Conservation (phyloP, 192 early-diverging fungal species). For the Backusella circina region DNA sequence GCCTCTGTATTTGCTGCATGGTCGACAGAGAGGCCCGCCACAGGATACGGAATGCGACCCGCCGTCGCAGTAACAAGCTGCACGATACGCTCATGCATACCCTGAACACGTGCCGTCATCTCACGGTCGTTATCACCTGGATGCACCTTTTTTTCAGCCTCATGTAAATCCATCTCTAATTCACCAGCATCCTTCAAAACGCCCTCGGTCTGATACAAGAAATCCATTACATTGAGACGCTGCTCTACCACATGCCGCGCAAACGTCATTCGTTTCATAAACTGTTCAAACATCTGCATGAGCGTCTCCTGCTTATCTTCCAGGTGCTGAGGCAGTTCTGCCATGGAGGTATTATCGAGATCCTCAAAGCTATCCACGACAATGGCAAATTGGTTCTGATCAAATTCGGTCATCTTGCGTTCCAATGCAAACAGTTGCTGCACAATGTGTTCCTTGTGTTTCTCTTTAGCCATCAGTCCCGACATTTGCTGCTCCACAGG, state of each 20-base stretch:
- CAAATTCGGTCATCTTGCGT: constrained; percentile 26
- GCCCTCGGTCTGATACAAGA: constrained; percentile 11
- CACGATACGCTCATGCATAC: not conserved
- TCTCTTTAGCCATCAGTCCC: not conserved
- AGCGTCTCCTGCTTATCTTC: constrained; percentile 22
- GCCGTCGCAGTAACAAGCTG: constrained; percentile 14
- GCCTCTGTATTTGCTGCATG: not conserved
- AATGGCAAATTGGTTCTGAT: constrained; percentile 20
- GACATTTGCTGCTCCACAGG: not conserved
- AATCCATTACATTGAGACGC: constrained; percentile 35
- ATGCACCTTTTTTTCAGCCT: not conserved
- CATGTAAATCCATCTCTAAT: not conserved
- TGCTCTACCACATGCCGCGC: constrained; percentile 34
- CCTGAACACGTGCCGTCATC: not conserved
- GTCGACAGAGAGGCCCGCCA: not conserved
- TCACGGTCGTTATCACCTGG: constrained; percentile 1
- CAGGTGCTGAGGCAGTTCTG: constrained; percentile 30
- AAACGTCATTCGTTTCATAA: constrained; percentile 27
- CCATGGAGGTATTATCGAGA: constrained; percentile 19
- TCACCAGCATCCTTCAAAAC: not conserved
- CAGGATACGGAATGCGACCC: constrained; percentile 15
- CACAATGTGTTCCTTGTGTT: constrained; percentile 13
- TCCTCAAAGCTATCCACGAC: constrained; percentile 32
- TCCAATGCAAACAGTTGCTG: constrained; percentile 18
- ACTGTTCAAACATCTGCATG: constrained; percentile 23